A percentile compares a stretch with the other conserved stretches of the same genome.
Conservation (phyloP, 2,329 filamentous ascomycete genomes). For the Neonectria faginata region DNA sequence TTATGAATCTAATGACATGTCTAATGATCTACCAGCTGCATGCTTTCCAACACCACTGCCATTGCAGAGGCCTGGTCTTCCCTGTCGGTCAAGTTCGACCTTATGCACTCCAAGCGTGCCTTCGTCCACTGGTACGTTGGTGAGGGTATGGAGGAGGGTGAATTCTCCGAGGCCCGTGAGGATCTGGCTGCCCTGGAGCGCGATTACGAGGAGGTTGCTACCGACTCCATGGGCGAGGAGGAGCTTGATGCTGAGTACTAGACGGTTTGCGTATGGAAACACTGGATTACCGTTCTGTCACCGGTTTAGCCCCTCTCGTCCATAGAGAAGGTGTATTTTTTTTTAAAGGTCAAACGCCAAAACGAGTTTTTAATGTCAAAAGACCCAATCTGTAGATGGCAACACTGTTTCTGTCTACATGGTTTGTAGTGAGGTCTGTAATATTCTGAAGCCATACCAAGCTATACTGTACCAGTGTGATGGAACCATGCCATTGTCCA, state of each 20-base stretch:
- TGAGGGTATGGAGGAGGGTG: slow-evolving; percentile 99
- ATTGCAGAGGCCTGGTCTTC: slow-evolving; percentile 98
- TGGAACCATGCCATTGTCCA: neutral
- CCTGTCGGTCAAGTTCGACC: slow-evolving; percentile 97
- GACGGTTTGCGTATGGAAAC: slow-evolving; percentile 38
- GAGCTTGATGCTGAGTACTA: slow-evolving; percentile 95
- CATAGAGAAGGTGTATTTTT: slow-evolving; percentile 54
- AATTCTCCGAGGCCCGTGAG: slow-evolving; percentile 99
- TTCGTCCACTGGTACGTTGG: slow-evolving; percentile 99
- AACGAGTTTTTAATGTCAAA: slow-evolving; percentile 54
- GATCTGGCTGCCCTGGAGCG: slow-evolving; percentile 97
- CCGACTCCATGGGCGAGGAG: slow-evolving; percentile 90
- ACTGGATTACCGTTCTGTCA: slow-evolving; percentile 42
- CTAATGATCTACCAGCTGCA: slow-evolving; percentile 72
- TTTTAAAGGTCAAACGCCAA: slow-evolving; percentile 51
- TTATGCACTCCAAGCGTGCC: slow-evolving; percentile 99
- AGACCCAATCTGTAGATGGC: slow-evolving; percentile 49
- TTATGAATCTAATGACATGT: slow-evolving; percentile 3
- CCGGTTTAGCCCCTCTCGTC: slow-evolving; percentile 46
- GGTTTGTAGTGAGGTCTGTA: slow-evolving; percentile 1
- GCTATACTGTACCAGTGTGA: neutral
- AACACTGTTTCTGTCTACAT: slow-evolving; percentile 11
- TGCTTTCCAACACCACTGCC: slow-evolving; percentile 98
- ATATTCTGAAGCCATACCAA: neutral
- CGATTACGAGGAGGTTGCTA: slow-evolving; percentile 98